Evolutionary conservation across 306 rosid genomes (phyloP).

Genomic region (Sechiopsis laciniata): DNA sequence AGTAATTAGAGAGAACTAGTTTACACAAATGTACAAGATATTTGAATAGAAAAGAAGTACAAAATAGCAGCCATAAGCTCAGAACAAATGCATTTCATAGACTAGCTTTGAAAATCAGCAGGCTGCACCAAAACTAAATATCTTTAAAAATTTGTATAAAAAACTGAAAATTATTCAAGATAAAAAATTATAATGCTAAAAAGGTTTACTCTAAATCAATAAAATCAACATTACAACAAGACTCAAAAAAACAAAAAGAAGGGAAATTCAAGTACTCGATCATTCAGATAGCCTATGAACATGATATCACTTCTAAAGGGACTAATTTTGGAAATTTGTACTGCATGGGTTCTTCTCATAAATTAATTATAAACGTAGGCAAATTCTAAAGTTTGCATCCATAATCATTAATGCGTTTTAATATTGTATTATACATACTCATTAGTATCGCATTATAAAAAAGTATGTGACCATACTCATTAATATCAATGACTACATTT

Average conservation of each 20-base stretch:
- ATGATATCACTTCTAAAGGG: background rate
- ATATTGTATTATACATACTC: too few relatives aligned
- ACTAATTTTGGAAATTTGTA: background rate
- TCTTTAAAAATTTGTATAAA: background rate
- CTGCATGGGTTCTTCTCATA: too few relatives aligned
- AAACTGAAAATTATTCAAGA: background rate
- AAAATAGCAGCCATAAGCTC: background rate
- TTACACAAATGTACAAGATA: background rate
- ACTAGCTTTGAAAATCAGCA: background rate
- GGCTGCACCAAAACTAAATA: background rate
- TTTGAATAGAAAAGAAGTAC: background rate
- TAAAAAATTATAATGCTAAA: background rate
- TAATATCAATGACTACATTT: too few relatives aligned
- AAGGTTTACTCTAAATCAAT: background rate
- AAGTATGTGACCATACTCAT: too few relatives aligned
- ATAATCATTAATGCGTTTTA: too few relatives aligned
- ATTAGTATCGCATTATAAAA: too few relatives aligned
- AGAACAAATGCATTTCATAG: constrained; percentile 4
- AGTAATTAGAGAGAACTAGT: background rate
- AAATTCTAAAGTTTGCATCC: too few relatives aligned
- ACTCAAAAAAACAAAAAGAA: background rate
- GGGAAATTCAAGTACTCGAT: background rate
- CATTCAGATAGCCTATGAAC: background rate
- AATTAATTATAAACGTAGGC: too few relatives aligned
- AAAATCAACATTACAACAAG: background rate